These are phyloP conservation scores for Diplodia intermedia DNA, from an alignment of 2,329 filamentous ascomycete genomes.

Conservation along the genomic window DNA sequence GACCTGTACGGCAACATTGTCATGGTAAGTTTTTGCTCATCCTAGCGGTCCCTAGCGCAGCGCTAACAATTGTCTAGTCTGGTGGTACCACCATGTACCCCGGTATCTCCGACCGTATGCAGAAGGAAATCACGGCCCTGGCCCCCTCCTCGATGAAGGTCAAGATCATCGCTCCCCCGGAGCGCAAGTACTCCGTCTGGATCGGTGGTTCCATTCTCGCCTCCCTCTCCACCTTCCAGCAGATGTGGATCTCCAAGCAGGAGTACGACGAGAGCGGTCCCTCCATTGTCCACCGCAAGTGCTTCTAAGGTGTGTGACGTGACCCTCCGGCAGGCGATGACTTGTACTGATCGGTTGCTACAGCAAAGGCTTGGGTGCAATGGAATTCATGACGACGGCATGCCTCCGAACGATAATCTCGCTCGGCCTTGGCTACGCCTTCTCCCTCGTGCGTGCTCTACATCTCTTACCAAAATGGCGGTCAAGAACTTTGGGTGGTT, in stretches of 20 bases:
- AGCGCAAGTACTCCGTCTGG: conserved; percentile 99
- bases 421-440: conserved; percentile 28
- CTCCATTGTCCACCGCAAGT: conserved; percentile 99
- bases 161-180: conserved; percentile 99
- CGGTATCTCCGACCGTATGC: conserved; percentile 99
- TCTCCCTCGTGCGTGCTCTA: conserved; percentile 33
- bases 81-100: conserved; percentile 99
- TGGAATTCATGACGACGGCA: conserved; percentile 29
- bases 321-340: neutral
- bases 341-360: conserved; percentile 31
- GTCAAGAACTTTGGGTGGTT: conserved; percentile 31
- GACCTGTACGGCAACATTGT: conserved; percentile 99
- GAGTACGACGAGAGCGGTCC: conserved; percentile 99
- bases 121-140: conserved; percentile 99
- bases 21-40: conserved; percentile 75
- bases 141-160: conserved; percentile 99
- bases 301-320: conserved; percentile 83
- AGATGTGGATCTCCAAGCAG: conserved; percentile 99
- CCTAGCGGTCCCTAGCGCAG: conserved; percentile 24
- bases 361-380: conserved; percentile 39
- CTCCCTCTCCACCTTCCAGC: conserved; percentile 99
- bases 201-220: conserved; percentile 99
- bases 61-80: conserved; percentile 70
- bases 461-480: conserved; percentile 33
- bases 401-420: conserved; percentile 24